A percentile compares a stretch with the other conserved stretches of the same genome.
These are phyloP conservation scores for Triticum turgidum DNA, from an alignment of 176 grass and related monocot genomes.

Conservation along the genomic window DNA sequence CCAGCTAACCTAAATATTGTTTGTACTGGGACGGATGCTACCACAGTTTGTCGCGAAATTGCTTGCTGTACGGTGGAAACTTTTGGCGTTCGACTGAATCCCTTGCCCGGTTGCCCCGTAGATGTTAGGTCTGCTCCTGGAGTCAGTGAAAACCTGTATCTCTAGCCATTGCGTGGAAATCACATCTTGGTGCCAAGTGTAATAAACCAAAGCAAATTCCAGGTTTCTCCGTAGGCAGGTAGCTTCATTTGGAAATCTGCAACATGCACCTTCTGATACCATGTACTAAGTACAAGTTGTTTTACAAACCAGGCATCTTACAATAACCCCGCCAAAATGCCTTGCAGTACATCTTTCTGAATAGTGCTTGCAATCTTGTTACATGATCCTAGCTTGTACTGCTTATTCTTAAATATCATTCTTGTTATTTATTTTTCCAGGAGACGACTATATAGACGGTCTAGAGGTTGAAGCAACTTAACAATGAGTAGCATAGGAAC, in stretches of 20 bases:
- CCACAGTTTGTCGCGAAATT: background rate
- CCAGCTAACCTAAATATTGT: background rate
- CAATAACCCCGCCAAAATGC: background rate
- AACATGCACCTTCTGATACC: background rate
- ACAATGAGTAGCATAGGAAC: conserved; percentile 90
- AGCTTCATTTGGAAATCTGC: background rate
- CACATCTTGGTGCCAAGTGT: background rate
- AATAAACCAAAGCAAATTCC: background rate
- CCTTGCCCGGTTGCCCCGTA: background rate
- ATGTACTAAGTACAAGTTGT: background rate
- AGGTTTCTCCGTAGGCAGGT: background rate
- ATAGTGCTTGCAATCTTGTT: background rate
- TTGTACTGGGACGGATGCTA: background rate
- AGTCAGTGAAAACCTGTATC: background rate
- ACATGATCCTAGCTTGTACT: background rate
- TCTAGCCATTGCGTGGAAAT: background rate
- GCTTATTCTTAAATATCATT: background rate
- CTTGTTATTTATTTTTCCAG: background rate
- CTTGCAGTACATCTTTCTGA: background rate
- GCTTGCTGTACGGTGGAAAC: background rate
- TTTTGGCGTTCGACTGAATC: background rate
- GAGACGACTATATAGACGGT: background rate
- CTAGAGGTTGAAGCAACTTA: conserved; percentile 1
- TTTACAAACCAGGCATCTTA: background rate
- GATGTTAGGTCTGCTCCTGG: background rate